phyloP scores from a whole-genome alignment of 78 protist genomes.

The Chrysochromulina parva region DNA sequence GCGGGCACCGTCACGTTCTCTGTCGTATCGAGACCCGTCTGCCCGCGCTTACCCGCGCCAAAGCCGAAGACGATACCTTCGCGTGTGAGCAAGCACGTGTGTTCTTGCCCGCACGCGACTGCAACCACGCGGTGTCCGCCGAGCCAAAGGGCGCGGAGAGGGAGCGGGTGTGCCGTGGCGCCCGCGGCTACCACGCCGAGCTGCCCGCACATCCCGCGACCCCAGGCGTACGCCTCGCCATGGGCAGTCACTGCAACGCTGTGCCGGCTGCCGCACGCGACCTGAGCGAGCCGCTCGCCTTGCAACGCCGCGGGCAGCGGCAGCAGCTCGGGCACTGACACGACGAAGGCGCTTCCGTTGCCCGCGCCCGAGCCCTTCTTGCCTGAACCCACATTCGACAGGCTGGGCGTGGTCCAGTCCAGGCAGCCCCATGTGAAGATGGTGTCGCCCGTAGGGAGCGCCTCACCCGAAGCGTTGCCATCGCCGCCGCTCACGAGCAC shows the following conservation, averaged over 20 bases:
- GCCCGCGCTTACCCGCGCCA: neutral
- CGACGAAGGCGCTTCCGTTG: no score
- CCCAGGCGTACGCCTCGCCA: slow-evolving; percentile 47
- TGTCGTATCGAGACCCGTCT: neutral
- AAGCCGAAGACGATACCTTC: neutral
- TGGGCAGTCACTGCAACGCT: neutral
- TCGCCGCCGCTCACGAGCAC: no score
- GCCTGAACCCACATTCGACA: neutral
- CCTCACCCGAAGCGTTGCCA: no score
- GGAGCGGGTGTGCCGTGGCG: neutral
- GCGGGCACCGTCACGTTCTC: neutral
- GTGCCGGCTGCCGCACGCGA: neutral
- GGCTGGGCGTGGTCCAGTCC: neutral
- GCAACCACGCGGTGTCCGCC: neutral
- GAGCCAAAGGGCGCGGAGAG: neutral
- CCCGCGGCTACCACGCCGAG: slow-evolving; percentile 37
- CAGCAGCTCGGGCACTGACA: neutral
- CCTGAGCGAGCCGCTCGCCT: neutral
- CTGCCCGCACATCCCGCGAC: slow-evolving; percentile 23
- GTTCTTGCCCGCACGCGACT: neutral
- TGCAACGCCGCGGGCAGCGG: neutral
- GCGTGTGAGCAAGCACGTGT: neutral
- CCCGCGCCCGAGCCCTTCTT: neutral
- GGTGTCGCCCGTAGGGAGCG: neutral
- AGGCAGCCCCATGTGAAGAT: neutral